These are phyloP conservation scores for Kodamaea nitidulidarum DNA, from an alignment of 805 yeast genomes.

Conservation along the genomic window DNA sequence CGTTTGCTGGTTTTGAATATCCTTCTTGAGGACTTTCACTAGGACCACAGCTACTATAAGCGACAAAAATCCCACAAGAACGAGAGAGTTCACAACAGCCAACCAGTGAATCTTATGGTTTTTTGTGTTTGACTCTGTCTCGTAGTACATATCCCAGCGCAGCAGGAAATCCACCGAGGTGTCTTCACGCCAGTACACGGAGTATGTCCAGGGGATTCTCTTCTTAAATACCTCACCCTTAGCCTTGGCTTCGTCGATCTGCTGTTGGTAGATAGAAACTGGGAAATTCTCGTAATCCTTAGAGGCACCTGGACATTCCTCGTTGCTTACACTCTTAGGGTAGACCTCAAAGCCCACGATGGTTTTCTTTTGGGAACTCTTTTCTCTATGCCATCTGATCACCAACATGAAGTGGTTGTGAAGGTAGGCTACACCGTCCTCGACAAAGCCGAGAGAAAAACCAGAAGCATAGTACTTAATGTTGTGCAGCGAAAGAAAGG, in stretches of 20 bases:
- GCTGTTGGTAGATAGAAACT: slow-evolving; percentile 30
- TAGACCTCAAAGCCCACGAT: slow-evolving; percentile 90
- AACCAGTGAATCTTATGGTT: slow-evolving; percentile 66
- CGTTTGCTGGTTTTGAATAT: slow-evolving; percentile 30
- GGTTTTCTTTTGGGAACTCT: slow-evolving; percentile 40
- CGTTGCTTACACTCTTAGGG: slow-evolving; percentile 70
- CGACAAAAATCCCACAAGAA: slow-evolving; percentile 58
- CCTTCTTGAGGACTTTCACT: slow-evolving; percentile 50
- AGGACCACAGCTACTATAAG: slow-evolving; percentile 63
- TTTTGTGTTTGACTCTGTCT: slow-evolving; percentile 46
- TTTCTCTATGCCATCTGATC: slow-evolving; percentile 56
- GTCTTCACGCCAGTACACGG: slow-evolving; percentile 88
- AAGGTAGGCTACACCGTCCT: slow-evolving; percentile 52
- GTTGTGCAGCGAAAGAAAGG: slow-evolving; percentile 57
- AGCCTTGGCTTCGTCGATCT: slow-evolving; percentile 18
- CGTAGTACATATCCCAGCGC: slow-evolving; percentile 71
- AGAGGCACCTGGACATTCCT: slow-evolving; percentile 71
- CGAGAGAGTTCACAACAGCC: slow-evolving; percentile 67
- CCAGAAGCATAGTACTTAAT: slow-evolving; percentile 80
- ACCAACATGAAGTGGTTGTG: slow-evolving; percentile 83
- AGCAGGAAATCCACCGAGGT: slow-evolving; percentile 56
- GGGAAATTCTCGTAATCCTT: slow-evolving; percentile 56
- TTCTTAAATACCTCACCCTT: slow-evolving; percentile 28
- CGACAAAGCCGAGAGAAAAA: slow-evolving; percentile 73
- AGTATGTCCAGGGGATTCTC: slow-evolving; percentile 71